Evolutionary conservation across 1,139 yeast genomes (phyloP).

Genomic region (Diutina rugosa): DNA sequence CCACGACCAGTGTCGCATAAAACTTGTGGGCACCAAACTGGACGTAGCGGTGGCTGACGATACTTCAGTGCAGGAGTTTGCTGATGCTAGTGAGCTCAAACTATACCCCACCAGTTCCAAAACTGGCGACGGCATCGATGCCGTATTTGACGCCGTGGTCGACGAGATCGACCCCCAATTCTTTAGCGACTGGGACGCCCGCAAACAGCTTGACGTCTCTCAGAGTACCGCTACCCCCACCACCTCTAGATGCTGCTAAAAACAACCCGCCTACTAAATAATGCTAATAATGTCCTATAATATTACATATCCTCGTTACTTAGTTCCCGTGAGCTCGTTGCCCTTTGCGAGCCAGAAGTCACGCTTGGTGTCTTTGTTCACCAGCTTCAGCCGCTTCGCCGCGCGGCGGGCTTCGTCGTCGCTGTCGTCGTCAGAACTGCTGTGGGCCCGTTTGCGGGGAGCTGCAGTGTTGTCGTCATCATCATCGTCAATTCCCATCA

Average conservation of each 20-base stretch:
- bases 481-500: constrained; percentile 1
- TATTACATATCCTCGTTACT: neutral
- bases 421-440: neutral
- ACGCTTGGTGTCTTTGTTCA: neutral
- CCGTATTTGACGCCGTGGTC: constrained; percentile 28
- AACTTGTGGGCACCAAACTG: constrained; percentile 7
- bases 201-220: neutral
- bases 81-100: constrained; percentile 6
- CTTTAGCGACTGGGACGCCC: neutral
- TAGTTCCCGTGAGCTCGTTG: neutral
- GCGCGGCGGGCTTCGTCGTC: neutral
- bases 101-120: constrained; percentile 34
- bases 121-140: constrained; percentile 28
- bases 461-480: neutral
- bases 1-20: neutral
- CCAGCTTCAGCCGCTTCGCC: neutral
- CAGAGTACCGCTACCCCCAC: neutral
- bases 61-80: constrained; percentile 6
- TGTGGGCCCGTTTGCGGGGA: neutral
- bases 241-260: neutral
- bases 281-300: neutral
- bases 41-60: constrained; percentile 5
- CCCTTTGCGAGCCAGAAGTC: constrained; percentile 1
- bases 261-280: too few relatives aligned
- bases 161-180: constrained; percentile 25